phyloP scores from a whole-genome alignment of 306 rosid genomes.

The Parietaria judaica region DNA sequence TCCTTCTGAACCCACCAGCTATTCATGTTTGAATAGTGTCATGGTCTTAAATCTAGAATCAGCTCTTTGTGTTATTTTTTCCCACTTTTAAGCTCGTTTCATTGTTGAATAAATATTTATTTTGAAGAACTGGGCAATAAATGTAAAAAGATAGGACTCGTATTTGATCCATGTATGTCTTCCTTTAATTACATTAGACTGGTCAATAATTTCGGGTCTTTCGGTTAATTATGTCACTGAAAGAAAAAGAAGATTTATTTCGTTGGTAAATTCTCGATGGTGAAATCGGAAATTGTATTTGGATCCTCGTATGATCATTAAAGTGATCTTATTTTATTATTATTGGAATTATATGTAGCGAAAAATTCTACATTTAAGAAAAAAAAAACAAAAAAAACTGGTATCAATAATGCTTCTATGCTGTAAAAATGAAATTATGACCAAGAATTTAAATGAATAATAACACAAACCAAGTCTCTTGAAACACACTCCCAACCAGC shows the following conservation, averaged over 20 bases:
- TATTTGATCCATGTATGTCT: too few relatives aligned
- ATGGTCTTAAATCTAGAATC: too few relatives aligned
- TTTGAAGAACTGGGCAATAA: background rate
- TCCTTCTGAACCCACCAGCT: slow-evolving; percentile 14
- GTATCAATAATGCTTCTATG: background rate
- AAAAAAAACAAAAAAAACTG: slow-evolving; percentile 13
- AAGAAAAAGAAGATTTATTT: too few relatives aligned
- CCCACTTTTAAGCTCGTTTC: background rate
- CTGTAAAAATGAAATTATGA: slow-evolving; percentile 1
- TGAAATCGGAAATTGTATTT: too few relatives aligned
- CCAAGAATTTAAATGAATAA: slow-evolving; percentile 14
- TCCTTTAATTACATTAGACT: too few relatives aligned
- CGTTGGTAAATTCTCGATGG: too few relatives aligned
- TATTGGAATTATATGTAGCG: slow-evolving; percentile 3
- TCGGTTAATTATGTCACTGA: too few relatives aligned
- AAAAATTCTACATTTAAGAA: slow-evolving; percentile 7
- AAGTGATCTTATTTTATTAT: background rate
- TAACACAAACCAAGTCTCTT: slow-evolving; percentile 9
- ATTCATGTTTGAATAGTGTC: too few relatives aligned
- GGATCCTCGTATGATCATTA: too few relatives aligned
- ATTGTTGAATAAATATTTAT: slow-evolving; percentile 1
- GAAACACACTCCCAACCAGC: slow-evolving; percentile 3
- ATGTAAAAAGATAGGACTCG: background rate
- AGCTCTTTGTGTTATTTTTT: background rate
- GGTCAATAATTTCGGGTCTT: too few relatives aligned